Base-by-base conservation (phyloP, 2,329 filamentous ascomycete genomes). In the Canariomyces notabilis region DNA sequence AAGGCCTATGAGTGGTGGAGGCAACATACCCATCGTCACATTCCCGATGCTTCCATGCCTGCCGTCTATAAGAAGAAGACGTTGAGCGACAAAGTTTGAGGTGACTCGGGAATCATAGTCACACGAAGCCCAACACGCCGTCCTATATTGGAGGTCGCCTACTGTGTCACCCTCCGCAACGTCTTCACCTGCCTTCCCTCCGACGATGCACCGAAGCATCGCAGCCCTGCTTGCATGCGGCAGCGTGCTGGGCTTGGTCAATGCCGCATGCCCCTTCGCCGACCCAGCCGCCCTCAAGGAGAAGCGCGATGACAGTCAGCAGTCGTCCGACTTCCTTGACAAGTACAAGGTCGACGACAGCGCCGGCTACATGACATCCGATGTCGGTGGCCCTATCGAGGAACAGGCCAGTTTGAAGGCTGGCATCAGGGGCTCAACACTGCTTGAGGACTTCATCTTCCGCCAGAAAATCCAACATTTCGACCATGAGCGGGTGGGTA, bases 361-460 rank as follows among this genome's bases (percentile, higher is more conserved):
- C 37, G 60, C 74, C 26, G 68, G 69, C 2, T 83, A 67, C 61
- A 61, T 83, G 54, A 88, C 83, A 1, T 78, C 77, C 21, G 84
- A 87, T 59, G 78, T 79, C 19, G 85, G 84, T 9, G 82, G 79
- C 0, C 83, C 82, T 0, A 82, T 88, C 33, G 71, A 71, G 37
- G 84, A 88, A 22, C 81, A 85, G 57, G 70, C 75, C 51, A 85
- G 80, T 56, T 65, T 88, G 31, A 82, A 74, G 56, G 82, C 76
- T n/a, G 85, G 85, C 2, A 71, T 76, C 6, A 72, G 83, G 36
- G 85, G 85, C 1, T 76, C 84, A 1, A 83, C 81, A 1, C 67
- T 88, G 16, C 67, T 89, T 0, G 85, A 88, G 58, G 85, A 88
- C 60, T 86, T 84, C 41, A 80, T 84, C 52, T 82, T 85, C 60